These are phyloP conservation scores for Favolaschia claudopus DNA, from an alignment of 768 basidiomycete species.

Conservation along the genomic window DNA sequence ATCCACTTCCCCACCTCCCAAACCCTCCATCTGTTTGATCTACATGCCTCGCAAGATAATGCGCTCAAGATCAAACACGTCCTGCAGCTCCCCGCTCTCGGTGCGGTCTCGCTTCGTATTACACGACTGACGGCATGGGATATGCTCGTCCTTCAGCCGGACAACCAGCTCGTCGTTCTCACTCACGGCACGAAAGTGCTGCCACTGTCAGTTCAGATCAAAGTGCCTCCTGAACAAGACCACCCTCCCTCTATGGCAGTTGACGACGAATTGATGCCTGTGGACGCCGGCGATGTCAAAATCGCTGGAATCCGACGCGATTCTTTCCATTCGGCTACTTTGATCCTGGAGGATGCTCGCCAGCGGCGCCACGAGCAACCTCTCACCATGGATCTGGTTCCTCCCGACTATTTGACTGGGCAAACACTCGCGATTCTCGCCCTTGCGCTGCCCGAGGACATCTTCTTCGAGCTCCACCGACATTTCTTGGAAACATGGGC, in stretches of 20 bases:
- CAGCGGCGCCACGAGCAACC: slow-evolving; percentile 11
- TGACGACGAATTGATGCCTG: slow-evolving; percentile 12
- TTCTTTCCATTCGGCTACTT: slow-evolving; percentile 57
- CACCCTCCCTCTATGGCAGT: slow-evolving; percentile 21
- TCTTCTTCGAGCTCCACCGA: slow-evolving; percentile 63
- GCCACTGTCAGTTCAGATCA: slow-evolving; percentile 36
- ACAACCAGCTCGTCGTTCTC: slow-evolving; percentile 60
- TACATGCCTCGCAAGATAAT: slow-evolving; percentile 52
- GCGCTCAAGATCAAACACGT: slow-evolving; percentile 50
- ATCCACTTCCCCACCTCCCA: slow-evolving; percentile 60
- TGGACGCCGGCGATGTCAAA: slow-evolving; percentile 21
- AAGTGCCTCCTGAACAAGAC: slow-evolving; percentile 24
- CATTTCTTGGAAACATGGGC: slow-evolving; percentile 69
- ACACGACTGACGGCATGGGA: slow-evolving; percentile 74
- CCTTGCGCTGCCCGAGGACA: slow-evolving; percentile 61
- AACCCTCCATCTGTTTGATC: slow-evolving; percentile 53
- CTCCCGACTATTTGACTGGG: slow-evolving; percentile 61
- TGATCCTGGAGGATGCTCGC: slow-evolving; percentile 62
- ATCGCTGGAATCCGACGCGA: slow-evolving; percentile 55
- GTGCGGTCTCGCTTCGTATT: slow-evolving; percentile 64
- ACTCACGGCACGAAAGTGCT: slow-evolving; percentile 65
- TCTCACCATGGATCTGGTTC: slow-evolving; percentile 56
- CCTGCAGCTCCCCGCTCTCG: slow-evolving; percentile 50
- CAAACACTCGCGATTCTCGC: slow-evolving; percentile 72
- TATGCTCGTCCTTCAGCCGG: slow-evolving; percentile 68